A percentile compares a stretch with the other conserved stretches of the same genome.
These are phyloP conservation scores for Blastobotrys buckinghamii DNA, from an alignment of 1,139 yeast genomes.

Conservation along the genomic window DNA sequence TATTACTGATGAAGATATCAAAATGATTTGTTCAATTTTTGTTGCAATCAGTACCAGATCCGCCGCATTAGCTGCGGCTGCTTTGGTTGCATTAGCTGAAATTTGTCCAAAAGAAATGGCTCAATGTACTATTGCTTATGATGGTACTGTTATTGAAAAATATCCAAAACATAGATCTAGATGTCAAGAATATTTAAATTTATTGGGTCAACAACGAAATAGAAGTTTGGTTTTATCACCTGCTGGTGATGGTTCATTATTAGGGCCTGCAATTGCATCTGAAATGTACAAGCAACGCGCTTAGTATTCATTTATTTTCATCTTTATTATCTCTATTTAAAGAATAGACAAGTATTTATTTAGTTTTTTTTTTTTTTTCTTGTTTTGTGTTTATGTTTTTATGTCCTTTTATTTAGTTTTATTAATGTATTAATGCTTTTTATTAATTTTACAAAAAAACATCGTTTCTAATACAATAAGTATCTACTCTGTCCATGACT, in stretches of 20 bases:
- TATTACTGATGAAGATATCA: conserved; percentile 20
- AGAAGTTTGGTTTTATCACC: conserved; percentile 20
- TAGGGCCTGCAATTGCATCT: conserved; percentile 30
- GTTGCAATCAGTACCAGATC: conserved; percentile 72
- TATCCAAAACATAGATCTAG: conserved; percentile 73
- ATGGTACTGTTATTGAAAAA: conserved; percentile 82
- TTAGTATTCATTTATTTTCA: background rate
- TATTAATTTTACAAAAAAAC: background rate
- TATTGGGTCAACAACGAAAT: conserved; percentile 22
- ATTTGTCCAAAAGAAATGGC: conserved; percentile 14
- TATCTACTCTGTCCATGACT: conserved; percentile 4
- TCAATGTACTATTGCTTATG: conserved; percentile 59
- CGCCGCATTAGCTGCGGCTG: conserved; percentile 75
- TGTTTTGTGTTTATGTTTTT: background rate
- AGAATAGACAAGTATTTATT: background rate
- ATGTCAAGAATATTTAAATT: conserved; percentile 28
- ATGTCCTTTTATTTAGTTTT: background rate
- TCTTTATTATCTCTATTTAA: background rate
- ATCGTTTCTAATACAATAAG: conserved; percentile 5
- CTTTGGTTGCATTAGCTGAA: conserved; percentile 46
- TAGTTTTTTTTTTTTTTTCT: background rate
- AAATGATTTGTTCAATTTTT: conserved; percentile 56
- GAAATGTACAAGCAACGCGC: background rate
- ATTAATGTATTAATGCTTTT: too few species aligned
- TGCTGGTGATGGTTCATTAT: conserved; percentile 28